phyloP scores from a whole-genome alignment of 129 eudicot species.

The Ambrosia artemisiifolia region DNA sequence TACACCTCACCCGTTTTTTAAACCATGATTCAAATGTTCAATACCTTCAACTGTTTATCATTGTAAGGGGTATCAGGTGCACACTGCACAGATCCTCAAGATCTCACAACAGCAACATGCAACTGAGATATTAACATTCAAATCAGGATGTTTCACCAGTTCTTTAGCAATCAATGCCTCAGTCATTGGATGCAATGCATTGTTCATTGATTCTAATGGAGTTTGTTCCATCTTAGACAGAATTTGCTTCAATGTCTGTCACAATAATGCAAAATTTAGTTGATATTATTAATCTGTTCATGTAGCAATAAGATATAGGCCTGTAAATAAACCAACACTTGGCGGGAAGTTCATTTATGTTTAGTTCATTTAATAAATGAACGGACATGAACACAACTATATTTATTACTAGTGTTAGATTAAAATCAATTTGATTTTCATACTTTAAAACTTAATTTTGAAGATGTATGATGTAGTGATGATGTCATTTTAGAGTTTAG shows the following conservation, averaged over 20 bases:
- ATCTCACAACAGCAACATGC: constrained; percentile 37
- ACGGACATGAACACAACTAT: too few species aligned
- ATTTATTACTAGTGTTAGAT: too few species aligned
- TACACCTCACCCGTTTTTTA: too few species aligned
- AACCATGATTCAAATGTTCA: not conserved
- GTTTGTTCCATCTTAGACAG: constrained; percentile 7
- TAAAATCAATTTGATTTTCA: too few species aligned
- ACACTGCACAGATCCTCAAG: constrained; percentile 33
- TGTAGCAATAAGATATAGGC: not conserved
- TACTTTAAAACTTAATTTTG: too few species aligned
- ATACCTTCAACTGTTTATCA: constrained; percentile 40
- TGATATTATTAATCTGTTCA: not conserved
- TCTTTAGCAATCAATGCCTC: constrained; percentile 32
- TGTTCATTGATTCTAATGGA: not conserved
- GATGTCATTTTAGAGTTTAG: too few species aligned
- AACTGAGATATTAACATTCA: constrained; percentile 31
- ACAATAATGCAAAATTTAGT: not conserved
- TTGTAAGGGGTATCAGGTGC: constrained; percentile 37
- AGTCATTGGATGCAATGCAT: constrained; percentile 25
- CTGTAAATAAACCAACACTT: too few species aligned
- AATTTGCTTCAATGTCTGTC: not conserved
- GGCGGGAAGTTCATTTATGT: too few species aligned
- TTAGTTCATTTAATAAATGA: too few species aligned
- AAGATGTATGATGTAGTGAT: too few species aligned
- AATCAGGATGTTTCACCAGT: constrained; percentile 23